Percentiles rank a stretch among this genome's conserved stretches.
Evolutionary conservation across 2,329 filamentous ascomycete genomes (phyloP).

Genomic region (Penicillium brevicompactum): DNA sequence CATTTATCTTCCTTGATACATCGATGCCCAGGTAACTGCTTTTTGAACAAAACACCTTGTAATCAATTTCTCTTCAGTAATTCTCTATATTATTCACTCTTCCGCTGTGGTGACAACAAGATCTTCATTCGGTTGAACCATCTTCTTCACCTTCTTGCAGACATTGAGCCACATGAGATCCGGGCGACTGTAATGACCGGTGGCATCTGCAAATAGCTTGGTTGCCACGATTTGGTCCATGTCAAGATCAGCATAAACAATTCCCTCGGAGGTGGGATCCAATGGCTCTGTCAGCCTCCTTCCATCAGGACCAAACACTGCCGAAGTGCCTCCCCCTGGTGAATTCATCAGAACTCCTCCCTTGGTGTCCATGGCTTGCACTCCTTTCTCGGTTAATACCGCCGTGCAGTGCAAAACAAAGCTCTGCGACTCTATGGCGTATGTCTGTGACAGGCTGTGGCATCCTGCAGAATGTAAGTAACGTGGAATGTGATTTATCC

Average conservation of each 20-base stretch:
- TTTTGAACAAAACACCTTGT: too few species aligned
- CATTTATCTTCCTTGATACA: too few species aligned
- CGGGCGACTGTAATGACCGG: conserved; percentile 10
- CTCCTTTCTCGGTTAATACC: conserved; percentile 50
- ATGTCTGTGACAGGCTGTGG: conserved; percentile 53
- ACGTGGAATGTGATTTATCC: not conserved
- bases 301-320: conserved; percentile 56
- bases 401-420: conserved; percentile 59
- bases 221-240: conserved; percentile 44
- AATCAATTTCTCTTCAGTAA: not conserved
- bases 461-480: conserved; percentile 21
- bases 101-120: not conserved
- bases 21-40: too few species aligned
- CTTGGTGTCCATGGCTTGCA: conserved; percentile 46
- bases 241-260: conserved; percentile 54
- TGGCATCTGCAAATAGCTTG: conserved; percentile 12
- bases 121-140: not conserved
- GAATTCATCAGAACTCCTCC: conserved; percentile 44
- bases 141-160: not conserved
- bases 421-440: conserved; percentile 58
- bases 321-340: conserved; percentile 49
- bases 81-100: not conserved
- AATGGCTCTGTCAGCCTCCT: conserved; percentile 44
- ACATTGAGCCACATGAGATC: conserved; percentile 11
- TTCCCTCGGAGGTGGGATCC: conserved; percentile 44